phyloP scores from a whole-genome alignment of 495 filamentous ascomycete species.

The Penicillium maclennaniae region DNA sequence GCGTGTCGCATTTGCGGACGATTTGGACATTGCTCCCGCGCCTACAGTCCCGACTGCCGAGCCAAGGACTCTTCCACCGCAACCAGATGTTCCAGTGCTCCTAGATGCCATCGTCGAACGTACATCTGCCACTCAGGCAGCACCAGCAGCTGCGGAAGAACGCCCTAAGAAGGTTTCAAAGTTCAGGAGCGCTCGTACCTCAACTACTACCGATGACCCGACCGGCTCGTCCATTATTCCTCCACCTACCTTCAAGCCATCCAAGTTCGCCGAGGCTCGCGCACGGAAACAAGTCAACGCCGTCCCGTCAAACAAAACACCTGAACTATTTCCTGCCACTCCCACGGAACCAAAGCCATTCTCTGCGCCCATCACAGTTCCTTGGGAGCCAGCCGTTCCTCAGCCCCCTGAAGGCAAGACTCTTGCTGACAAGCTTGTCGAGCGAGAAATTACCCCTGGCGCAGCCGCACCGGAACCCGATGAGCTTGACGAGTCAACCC shows the following conservation, averaged over 20 bases:
- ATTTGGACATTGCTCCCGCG: conserved; percentile 65
- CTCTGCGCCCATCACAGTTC: conserved; percentile 41
- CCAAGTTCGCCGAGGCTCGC: conserved; percentile 14
- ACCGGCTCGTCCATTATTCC: conserved; percentile 6
- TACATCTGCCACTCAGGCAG: conserved; percentile 21
- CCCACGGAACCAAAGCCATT: conserved; percentile 44
- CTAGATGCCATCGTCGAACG: conserved; percentile 50
- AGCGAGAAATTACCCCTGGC: conserved; percentile 45
- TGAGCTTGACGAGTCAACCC: conserved; percentile 66
- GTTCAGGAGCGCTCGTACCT: conserved; percentile 38
- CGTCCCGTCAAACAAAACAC: conserved; percentile 20
- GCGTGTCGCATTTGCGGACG: conserved; percentile 76
- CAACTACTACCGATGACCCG: conserved; percentile 3
- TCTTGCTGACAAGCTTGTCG: conserved; percentile 57
- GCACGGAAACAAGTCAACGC: conserved; percentile 17
- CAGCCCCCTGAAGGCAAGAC: conserved; percentile 55
- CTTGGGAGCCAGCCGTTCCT: conserved; percentile 20
- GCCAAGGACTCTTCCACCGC: conserved; percentile 34
- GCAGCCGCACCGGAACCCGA: conserved; percentile 54
- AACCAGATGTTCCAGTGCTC: conserved; percentile 31
- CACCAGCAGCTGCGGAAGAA: conserved; percentile 4
- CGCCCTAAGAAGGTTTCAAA: conserved; percentile 42
- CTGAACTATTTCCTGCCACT: conserved; percentile 41
- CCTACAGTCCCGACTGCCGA: conserved; percentile 23
- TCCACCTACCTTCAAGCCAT: conserved; percentile 3